Evolutionary conservation across 805 yeast species (phyloP).

Genomic region (Ogataea pini): DNA sequence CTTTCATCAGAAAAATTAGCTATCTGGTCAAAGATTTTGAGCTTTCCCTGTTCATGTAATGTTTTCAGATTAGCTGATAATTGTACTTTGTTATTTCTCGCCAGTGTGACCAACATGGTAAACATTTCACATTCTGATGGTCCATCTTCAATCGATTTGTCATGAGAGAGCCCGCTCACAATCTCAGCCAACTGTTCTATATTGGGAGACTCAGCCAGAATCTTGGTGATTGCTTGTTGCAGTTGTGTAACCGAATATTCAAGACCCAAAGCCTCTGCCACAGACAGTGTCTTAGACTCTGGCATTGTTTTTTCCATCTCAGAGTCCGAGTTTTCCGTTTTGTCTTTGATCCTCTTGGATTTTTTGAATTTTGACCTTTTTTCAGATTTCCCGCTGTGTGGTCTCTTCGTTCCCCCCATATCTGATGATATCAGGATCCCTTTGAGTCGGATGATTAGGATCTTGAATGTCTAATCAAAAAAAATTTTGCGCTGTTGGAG

Average conservation of each 20-base stretch:
- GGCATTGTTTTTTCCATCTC: too few species aligned
- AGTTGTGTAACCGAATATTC: slow-evolving; percentile 57
- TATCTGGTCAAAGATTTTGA: slow-evolving; percentile 58
- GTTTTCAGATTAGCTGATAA: slow-evolving; percentile 63
- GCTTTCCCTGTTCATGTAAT: slow-evolving; percentile 46
- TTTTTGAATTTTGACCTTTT: background rate
- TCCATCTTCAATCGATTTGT: slow-evolving; percentile 18
- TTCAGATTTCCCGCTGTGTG: background rate
- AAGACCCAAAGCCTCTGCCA: slow-evolving; percentile 33
- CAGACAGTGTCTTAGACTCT: slow-evolving; percentile 8
- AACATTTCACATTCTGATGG: slow-evolving; percentile 28
- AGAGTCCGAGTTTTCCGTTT: too few species aligned
- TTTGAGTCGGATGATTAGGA: too few species aligned
- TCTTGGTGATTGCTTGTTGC: slow-evolving; percentile 50
- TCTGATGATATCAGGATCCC: too few species aligned
- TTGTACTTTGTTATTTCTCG: slow-evolving; percentile 54
- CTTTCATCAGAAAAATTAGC: slow-evolving; percentile 40
- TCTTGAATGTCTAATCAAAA: too few species aligned
- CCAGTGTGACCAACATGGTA: slow-evolving; percentile 50
- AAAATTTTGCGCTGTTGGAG: too few species aligned
- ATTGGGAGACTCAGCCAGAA: slow-evolving; percentile 60
- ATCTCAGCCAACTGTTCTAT: slow-evolving; percentile 40
- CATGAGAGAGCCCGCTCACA: slow-evolving; percentile 22
- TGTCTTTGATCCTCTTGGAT: background rate
- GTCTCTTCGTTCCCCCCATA: slow-evolving; percentile 2